Conservation (phyloP, 176 grass and related monocot species). For the Poa annua region DNA sequence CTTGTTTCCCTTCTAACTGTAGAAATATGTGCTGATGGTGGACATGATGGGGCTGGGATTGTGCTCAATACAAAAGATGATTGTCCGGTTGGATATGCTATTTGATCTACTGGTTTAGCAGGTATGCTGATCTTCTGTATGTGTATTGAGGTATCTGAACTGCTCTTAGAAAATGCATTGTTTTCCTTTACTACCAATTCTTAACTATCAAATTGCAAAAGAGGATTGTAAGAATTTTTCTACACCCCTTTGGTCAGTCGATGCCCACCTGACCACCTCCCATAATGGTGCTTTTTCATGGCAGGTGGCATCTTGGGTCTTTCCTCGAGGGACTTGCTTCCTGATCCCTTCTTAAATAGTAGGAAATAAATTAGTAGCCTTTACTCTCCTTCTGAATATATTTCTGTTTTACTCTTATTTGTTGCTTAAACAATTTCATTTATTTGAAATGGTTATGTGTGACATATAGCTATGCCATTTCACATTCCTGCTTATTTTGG, state of each 20-base stretch:
- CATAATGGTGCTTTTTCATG: background rate
- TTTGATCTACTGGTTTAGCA: background rate
- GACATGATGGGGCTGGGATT: background rate
- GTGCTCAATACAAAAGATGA: background rate
- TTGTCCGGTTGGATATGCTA: background rate
- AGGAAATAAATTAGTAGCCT: no score
- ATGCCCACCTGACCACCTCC: background rate
- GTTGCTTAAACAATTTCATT: background rate
- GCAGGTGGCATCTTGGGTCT: no score
- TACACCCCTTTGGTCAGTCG: background rate
- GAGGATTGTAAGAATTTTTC: background rate
- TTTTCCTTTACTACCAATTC: background rate
- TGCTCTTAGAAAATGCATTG: background rate
- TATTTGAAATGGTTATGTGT: background rate
- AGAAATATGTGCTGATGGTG: background rate
- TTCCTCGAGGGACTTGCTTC: no score
- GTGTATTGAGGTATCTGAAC: background rate
- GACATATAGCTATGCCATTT: no score
- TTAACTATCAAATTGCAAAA: background rate
- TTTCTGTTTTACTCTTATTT: background rate
- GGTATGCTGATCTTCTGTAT: background rate
- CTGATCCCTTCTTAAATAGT: no score
- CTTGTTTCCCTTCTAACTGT: background rate
- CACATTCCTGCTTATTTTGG: no score
- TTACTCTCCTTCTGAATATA: no score